phyloP scores from a whole-genome alignment of 176 grass and related monocot genomes.

The Hordeum marinum region DNA sequence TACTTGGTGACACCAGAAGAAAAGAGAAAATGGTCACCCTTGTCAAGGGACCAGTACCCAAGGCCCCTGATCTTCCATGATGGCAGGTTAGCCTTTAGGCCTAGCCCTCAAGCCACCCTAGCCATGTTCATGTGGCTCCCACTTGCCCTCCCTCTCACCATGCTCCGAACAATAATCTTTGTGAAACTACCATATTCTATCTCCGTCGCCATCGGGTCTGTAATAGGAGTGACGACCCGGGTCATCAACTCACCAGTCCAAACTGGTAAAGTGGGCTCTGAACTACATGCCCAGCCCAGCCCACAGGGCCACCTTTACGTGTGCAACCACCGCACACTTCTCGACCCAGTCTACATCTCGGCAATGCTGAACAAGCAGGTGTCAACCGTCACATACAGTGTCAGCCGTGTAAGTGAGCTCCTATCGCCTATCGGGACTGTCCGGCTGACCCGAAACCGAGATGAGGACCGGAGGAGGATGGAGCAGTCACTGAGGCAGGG shows the following conservation, averaged over 20 bases:
- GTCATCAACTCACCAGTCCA: background rate
- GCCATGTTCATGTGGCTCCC: slow-evolving; percentile 86
- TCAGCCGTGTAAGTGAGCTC: slow-evolving; percentile 62
- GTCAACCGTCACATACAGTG: slow-evolving; percentile 56
- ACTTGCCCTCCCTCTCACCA: slow-evolving; percentile 31
- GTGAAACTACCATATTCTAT: slow-evolving; percentile 48
- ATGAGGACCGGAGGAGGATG: slow-evolving; percentile 61
- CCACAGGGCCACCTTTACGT: slow-evolving; percentile 43
- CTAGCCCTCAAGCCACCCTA: slow-evolving; percentile 47
- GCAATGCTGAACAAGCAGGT: slow-evolving; percentile 54
- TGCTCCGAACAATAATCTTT: slow-evolving; percentile 53
- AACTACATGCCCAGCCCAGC: background rate
- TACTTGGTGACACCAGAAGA: slow-evolving; percentile 45
- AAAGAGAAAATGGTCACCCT: slow-evolving; percentile 60
- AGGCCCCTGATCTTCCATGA: slow-evolving; percentile 83
- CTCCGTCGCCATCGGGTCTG: slow-evolving; percentile 30
- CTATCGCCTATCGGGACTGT: slow-evolving; percentile 69
- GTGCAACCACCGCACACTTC: slow-evolving; percentile 85
- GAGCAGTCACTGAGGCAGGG: slow-evolving; percentile 34
- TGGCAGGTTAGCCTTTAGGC: slow-evolving; percentile 75
- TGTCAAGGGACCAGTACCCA: slow-evolving; percentile 48
- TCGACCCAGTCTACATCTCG: slow-evolving; percentile 75
- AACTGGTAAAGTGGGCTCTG: background rate
- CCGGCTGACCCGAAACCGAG: slow-evolving; percentile 51
- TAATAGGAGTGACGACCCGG: slow-evolving; percentile 41